Conservation (phyloP, 2,329 filamentous ascomycete genomes). For the Penicillium carneum region DNA sequence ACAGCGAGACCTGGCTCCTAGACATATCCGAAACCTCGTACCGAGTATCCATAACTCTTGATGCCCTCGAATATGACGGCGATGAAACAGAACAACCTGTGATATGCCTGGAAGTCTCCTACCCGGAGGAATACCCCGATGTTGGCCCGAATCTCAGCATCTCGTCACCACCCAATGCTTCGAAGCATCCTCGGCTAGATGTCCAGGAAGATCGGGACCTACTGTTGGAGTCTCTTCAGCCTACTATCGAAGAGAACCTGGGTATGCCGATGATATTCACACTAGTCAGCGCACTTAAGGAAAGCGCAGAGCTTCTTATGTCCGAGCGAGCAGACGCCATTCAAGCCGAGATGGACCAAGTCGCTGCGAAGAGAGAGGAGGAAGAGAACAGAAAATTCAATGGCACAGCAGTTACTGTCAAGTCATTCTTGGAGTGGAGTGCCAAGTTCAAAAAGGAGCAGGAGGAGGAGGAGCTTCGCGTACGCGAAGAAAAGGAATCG, state of each 20-base stretch:
- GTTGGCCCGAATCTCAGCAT: constrained; percentile 83
- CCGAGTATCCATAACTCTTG: constrained; percentile 83
- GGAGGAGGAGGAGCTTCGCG: constrained; percentile 71
- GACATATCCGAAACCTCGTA: constrained; percentile 91
- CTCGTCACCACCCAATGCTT: constrained; percentile 72
- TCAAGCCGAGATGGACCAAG: constrained; percentile 61
- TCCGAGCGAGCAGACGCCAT: constrained; percentile 72
- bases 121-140: constrained; percentile 90
- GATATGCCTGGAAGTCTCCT: constrained; percentile 83
- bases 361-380: constrained; percentile 70
- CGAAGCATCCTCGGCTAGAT: constrained; percentile 76
- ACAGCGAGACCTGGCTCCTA: constrained; percentile 48
- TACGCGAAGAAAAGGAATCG: constrained; percentile 76
- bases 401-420: constrained; percentile 83
- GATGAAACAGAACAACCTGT: constrained; percentile 69
- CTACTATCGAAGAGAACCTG: constrained; percentile 86
- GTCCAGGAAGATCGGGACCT: constrained; percentile 78
- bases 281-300: constrained; percentile 84
- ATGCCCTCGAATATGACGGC: constrained; percentile 72
- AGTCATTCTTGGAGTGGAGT: constrained; percentile 85
- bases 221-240: constrained; percentile 74
- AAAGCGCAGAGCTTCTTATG: constrained; percentile 86
- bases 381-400: constrained; percentile 98
- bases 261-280: constrained; percentile 99
- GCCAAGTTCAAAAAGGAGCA: constrained; percentile 79